phyloP scores from a whole-genome alignment of 371 early-diverging fungal species.

The Dichotomocladium elegans region DNA sequence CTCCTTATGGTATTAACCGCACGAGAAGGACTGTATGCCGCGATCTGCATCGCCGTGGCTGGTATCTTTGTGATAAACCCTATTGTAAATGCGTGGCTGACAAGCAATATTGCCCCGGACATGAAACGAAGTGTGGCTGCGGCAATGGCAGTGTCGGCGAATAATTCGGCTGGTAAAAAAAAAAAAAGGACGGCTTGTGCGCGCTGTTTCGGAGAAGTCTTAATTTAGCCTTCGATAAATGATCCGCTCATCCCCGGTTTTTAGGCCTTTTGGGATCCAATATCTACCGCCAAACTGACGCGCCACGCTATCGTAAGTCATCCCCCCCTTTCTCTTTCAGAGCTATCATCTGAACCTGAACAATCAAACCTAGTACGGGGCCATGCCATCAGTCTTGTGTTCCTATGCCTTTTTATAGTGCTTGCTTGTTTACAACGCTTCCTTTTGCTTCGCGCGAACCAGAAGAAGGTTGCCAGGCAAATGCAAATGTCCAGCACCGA shows the following conservation, averaged over 20 bases:
- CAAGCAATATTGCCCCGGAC: constrained; percentile 40
- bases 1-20: constrained; percentile 15
- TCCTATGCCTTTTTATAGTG: constrained; percentile 26
- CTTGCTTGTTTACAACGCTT: constrained; percentile 24
- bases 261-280: constrained; percentile 37
- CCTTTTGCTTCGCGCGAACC: constrained; percentile 21
- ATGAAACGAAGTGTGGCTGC: constrained; percentile 48
- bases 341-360: neutral
- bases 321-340: neutral
- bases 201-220: too few relatives aligned
- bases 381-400: constrained; percentile 27
- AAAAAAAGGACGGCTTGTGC: neutral
- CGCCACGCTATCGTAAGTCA: constrained; percentile 36
- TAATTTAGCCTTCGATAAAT: too few relatives aligned
- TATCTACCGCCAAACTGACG: constrained; percentile 42
- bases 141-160: constrained; percentile 47
- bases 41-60: constrained; percentile 39
- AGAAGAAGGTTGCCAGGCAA: constrained; percentile 1
- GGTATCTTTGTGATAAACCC: constrained; percentile 46
- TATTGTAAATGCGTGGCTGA: constrained; percentile 48
- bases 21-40: constrained; percentile 21
- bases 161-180: constrained; percentile 34
- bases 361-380: constrained; percentile 24
- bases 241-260: neutral
- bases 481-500: too few relatives aligned